These are phyloP conservation scores for Komagataella ulmi DNA, from an alignment of 805 yeast species.

Conservation along the genomic window DNA sequence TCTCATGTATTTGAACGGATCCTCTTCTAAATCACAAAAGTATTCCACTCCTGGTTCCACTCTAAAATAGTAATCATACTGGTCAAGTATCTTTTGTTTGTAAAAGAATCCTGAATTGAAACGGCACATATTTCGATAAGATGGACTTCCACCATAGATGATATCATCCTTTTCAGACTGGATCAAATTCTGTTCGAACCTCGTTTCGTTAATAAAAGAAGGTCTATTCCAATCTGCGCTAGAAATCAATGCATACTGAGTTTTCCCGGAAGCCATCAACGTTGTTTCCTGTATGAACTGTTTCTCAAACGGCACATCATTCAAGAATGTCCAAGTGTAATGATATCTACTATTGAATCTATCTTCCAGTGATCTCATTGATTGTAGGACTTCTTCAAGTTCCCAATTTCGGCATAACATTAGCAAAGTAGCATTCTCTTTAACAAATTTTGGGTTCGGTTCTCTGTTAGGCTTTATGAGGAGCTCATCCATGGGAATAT, in stretches of 20 bases:
- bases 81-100: slow-evolving; percentile 54
- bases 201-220: slow-evolving; percentile 45
- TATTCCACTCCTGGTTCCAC: slow-evolving; percentile 90
- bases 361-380: slow-evolving; percentile 73
- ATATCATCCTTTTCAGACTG: slow-evolving; percentile 32
- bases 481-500: not conserved
- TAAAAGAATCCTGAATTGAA: slow-evolving; percentile 88
- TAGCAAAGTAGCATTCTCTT: slow-evolving; percentile 73
- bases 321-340: slow-evolving; percentile 71
- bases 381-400: slow-evolving; percentile 52
- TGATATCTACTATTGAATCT: slow-evolving; percentile 52
- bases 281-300: slow-evolving; percentile 50
- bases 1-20: slow-evolving; percentile 74
- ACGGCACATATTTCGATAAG: slow-evolving; percentile 90
- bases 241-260: slow-evolving; percentile 58
- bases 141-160: slow-evolving; percentile 49
- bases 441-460: slow-evolving; percentile 22
- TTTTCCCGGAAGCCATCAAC: slow-evolving; percentile 50
- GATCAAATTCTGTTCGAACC: slow-evolving; percentile 30
- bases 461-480: slow-evolving; percentile 9
- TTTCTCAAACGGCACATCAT: slow-evolving; percentile 56
- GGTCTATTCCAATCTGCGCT: slow-evolving; percentile 72
- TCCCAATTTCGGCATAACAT: slow-evolving; percentile 85
- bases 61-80: slow-evolving; percentile 86
- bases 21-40: slow-evolving; percentile 79